Evolutionary conservation across 805 yeast species (phyloP).

Genomic region (Lipomyces chichibuensis): DNA sequence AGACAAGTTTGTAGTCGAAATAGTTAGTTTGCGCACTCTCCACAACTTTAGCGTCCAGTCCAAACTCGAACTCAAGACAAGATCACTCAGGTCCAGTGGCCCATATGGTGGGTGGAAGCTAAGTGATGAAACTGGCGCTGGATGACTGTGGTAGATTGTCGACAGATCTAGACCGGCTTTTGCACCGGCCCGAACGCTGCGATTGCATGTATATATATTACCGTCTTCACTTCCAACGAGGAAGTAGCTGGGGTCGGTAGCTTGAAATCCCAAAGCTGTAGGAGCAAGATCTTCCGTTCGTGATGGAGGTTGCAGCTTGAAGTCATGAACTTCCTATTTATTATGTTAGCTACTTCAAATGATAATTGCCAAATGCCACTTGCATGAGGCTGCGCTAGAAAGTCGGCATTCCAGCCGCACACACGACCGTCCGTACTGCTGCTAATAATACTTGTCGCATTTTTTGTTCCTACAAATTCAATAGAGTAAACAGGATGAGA

Average conservation of each 20-base stretch:
- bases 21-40: constrained; percentile 34
- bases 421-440: constrained; percentile 48
- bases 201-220: constrained; percentile 42
- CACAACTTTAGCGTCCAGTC: constrained; percentile 49
- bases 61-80: constrained; percentile 42
- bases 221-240: constrained; percentile 49
- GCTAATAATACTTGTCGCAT: constrained; percentile 42
- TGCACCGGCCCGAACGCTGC: constrained; percentile 42
- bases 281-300: constrained; percentile 41
- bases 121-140: constrained; percentile 45
- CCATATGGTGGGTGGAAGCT: constrained; percentile 40
- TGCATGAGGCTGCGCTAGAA: constrained; percentile 44
- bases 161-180: constrained; percentile 42
- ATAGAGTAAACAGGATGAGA: constrained; percentile 44
- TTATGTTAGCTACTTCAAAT: neutral
- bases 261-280: constrained; percentile 38
- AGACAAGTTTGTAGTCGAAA: neutral
- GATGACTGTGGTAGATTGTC: constrained; percentile 41
- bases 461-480: constrained; percentile 40
- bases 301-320: constrained; percentile 39
- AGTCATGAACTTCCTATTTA: constrained; percentile 38
- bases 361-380: neutral
- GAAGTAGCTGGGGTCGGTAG: constrained; percentile 42
- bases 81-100: constrained; percentile 38
- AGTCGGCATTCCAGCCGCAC: constrained; percentile 47